Conservation (phyloP, 352 stramenopile species). For the Phytophthora pistaciae region DNA sequence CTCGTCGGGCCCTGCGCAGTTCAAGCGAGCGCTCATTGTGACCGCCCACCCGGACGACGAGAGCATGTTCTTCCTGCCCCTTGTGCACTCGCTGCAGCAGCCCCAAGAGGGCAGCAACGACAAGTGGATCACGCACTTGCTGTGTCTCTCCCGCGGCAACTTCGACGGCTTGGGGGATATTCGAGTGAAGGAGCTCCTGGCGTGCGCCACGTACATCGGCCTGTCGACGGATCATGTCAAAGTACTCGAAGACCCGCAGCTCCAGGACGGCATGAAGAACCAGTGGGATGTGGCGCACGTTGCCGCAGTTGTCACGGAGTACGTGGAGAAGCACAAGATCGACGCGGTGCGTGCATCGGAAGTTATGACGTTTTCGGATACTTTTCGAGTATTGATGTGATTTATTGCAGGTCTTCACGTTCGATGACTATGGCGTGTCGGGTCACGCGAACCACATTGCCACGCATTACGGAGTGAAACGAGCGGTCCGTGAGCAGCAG, state of each 20-base stretch:
- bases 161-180: slow-evolving; percentile 91
- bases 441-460: slow-evolving; percentile 95
- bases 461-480: slow-evolving; percentile 65
- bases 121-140: slow-evolving; percentile 76
- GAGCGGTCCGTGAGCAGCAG: slow-evolving; percentile 53
- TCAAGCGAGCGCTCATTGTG: slow-evolving; percentile 82
- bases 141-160: slow-evolving; percentile 94
- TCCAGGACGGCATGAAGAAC: slow-evolving; percentile 89
- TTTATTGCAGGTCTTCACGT: slow-evolving; percentile 90
- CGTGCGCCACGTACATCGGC: slow-evolving; percentile 62
- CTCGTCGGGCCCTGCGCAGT: slow-evolving; percentile 4
- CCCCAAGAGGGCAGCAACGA: slow-evolving; percentile 7
- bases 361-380: background rate
- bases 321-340: slow-evolving; percentile 66
- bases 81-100: slow-evolving; percentile 73
- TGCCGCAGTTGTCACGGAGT: slow-evolving; percentile 58
- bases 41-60: slow-evolving; percentile 98
- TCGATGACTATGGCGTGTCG: slow-evolving; percentile 94
- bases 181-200: slow-evolving; percentile 85
- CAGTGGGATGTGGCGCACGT: slow-evolving; percentile 80
- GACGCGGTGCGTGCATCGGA: slow-evolving; percentile 57
- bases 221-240: slow-evolving; percentile 55
- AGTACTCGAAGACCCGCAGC: slow-evolving; percentile 80
- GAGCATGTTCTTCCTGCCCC: slow-evolving; percentile 97
- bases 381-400: background rate